Evolutionary conservation across 345 rosid species (phyloP).

Genomic region (Brassica cretica): DNA sequence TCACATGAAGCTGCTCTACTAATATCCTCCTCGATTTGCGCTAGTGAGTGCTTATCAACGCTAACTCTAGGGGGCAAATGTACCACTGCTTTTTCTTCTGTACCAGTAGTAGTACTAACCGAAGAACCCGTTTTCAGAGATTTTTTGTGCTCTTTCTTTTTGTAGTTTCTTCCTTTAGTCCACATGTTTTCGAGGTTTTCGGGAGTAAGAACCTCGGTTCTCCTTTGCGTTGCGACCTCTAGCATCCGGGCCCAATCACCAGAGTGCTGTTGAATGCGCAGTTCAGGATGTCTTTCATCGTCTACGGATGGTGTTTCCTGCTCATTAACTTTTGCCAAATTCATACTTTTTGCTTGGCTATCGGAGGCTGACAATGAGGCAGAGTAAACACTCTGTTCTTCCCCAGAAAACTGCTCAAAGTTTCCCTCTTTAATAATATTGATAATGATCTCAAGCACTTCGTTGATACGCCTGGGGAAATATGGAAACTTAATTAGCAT

Average conservation of each 20-base stretch:
- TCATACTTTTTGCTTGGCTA: constrained; percentile 45
- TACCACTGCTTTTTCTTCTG: constrained; percentile 46
- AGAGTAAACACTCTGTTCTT: constrained; percentile 36
- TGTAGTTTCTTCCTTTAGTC: constrained; percentile 94
- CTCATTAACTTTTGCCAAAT: constrained; percentile 38
- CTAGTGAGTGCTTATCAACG: constrained; percentile 43
- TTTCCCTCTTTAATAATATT: constrained; percentile 54
- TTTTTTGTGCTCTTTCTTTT: constrained; percentile 66
- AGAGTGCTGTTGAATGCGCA: constrained; percentile 45
- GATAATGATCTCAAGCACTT: constrained; percentile 70
- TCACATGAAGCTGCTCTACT: constrained; percentile 39
- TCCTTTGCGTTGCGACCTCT: constrained; percentile 86
- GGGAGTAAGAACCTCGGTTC: constrained; percentile 93
- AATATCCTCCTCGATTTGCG: constrained; percentile 31
- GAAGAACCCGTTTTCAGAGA: constrained; percentile 38
- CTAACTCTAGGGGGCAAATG: constrained; percentile 42
- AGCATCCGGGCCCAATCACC: constrained; percentile 82
- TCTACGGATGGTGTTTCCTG: constrained; percentile 38
- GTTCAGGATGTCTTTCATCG: constrained; percentile 38
- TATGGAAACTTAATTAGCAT: constrained; percentile 20
- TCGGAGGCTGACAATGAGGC: constrained; percentile 38
- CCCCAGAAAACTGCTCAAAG: constrained; percentile 50
- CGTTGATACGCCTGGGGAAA: constrained; percentile 75
- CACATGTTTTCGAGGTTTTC: constrained; percentile 99
- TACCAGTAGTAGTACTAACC: constrained; percentile 34